Evolutionary conservation across 345 rosid genomes (phyloP), one percentile per base, ranked within the genome.

Genomic region (Pugionium cornutum): DNA sequence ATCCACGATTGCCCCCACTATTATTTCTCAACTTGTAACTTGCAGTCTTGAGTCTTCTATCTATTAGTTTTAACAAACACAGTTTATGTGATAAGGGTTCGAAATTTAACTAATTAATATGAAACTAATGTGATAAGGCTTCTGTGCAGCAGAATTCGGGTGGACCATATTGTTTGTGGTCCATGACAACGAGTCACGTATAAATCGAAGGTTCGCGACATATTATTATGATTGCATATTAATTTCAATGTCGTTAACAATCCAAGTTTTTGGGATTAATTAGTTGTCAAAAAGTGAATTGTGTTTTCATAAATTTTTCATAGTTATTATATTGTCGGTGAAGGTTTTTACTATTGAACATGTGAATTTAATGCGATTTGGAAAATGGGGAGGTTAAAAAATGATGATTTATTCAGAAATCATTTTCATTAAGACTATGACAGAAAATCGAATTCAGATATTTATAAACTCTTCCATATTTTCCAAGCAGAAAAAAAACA

Each of bases 121-220:
- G 18, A 18, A 18, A 35, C 34, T 35, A 47, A 62, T 52, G 39
- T 5, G 57, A 52, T 52, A 32, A 52, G 57, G 56, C n/a, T 52
- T 52, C 39, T 30, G 56, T 39, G 35, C 6, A 31, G 63, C 40
- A 47, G 41, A 54, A 63, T 54, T 44, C 37, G 30, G 44, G 32
- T 54, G 75, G 63, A 62, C 68, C 68, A 62, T 49, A 9, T 30
- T 46, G 18, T 27, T 1, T 63, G 69, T 70, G 58, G 69, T 71
- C 69, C 75, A 71, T 48, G 58, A 55, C 58, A 55, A 40, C 32
- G 2, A 55, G 27, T n/a, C 69, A 63, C n/a, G 27, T 18, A 18
- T 18, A 18, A 18, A 18, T 18, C 18, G 18, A 5, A 26, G 37
- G 58, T 57, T 64, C 57, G 32, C 26, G 1, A 2, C 10, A n/a